phyloP scores from a whole-genome alignment of 2,329 filamentous ascomycete species.

The Aureobasidium sp. region DNA sequence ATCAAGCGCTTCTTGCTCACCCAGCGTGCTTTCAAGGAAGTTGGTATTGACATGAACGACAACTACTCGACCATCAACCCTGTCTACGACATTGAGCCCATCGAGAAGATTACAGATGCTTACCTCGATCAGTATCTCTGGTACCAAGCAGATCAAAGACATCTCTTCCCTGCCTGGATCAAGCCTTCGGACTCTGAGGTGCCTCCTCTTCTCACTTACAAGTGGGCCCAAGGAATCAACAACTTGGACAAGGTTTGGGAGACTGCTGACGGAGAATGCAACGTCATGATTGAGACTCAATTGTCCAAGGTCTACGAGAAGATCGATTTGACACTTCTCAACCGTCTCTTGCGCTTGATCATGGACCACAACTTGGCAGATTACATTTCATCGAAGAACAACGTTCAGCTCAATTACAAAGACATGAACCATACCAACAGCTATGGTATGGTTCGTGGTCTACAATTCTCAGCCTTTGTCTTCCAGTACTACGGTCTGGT shows the following conservation, averaged over 20 bases:
- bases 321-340: constrained; percentile 92
- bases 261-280: constrained; percentile 87
- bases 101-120: constrained; percentile 98
- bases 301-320: constrained; percentile 99
- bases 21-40: constrained; percentile 97
- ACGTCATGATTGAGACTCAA: constrained; percentile 97
- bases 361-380: constrained; percentile 99
- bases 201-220: constrained; percentile 87
- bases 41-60: constrained; percentile 99
- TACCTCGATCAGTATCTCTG: constrained; percentile 98
- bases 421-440: constrained; percentile 99
- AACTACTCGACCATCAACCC: constrained; percentile 99
- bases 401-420: constrained; percentile 97
- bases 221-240: constrained; percentile 99
- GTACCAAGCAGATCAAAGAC: constrained; percentile 97
- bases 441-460: constrained; percentile 94
- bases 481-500: constrained; percentile 99
- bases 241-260: constrained; percentile 95
- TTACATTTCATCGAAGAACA: constrained; percentile 99
- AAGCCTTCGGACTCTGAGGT: constrained; percentile 98
- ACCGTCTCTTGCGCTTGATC: constrained; percentile 84
- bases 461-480: constrained; percentile 97
- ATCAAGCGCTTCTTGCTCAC: constrained; percentile 98
- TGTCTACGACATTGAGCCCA: constrained; percentile 97
- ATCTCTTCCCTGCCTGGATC: constrained; percentile 97